Percentiles rank a stretch among this genome's conserved stretches.
Evolutionary conservation across 805 yeast species (phyloP).

Genomic region (Metschnikowia dekortorum): DNA sequence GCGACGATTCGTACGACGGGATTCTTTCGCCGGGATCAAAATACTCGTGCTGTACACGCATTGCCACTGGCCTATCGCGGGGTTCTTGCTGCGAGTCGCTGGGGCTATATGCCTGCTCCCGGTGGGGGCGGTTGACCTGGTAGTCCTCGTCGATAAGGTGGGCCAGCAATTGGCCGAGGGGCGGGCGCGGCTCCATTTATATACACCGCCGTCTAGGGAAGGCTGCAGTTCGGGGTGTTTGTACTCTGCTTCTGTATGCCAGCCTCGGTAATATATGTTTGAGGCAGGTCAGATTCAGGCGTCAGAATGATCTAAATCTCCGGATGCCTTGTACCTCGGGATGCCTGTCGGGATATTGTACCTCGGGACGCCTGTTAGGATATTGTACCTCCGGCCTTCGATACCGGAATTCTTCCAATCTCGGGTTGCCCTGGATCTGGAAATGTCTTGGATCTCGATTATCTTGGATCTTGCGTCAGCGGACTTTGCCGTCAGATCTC

Average conservation of each 20-base stretch:
- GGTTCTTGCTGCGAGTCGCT: not conserved
- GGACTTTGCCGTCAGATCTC: too few species aligned
- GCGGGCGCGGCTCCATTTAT: slow-evolving; percentile 3
- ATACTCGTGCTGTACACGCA: slow-evolving; percentile 14
- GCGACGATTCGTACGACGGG: slow-evolving; percentile 42
- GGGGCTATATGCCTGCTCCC: not conserved
- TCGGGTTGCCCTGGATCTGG: too few species aligned
- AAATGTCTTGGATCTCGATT: too few species aligned
- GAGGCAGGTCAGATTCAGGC: too few species aligned
- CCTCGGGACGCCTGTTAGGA: too few species aligned
- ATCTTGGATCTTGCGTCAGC: too few species aligned
- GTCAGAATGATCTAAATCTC: too few species aligned
- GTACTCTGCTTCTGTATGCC: not conserved
- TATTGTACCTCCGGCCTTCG: too few species aligned
- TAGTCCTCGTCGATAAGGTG: slow-evolving; percentile 13
- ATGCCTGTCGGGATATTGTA: too few species aligned
- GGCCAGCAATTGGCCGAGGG: slow-evolving; percentile 8
- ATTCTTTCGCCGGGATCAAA: slow-evolving; percentile 33
- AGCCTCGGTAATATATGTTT: too few species aligned
- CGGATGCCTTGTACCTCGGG: too few species aligned
- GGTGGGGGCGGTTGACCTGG: slow-evolving; percentile 2
- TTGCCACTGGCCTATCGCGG: slow-evolving; percentile 2
- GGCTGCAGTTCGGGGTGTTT: not conserved
- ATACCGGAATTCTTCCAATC: too few species aligned
- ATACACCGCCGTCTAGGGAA: not conserved